phyloP scores from a whole-genome alignment of 306 rosid genomes.

The Sechiopsis laciniata region DNA sequence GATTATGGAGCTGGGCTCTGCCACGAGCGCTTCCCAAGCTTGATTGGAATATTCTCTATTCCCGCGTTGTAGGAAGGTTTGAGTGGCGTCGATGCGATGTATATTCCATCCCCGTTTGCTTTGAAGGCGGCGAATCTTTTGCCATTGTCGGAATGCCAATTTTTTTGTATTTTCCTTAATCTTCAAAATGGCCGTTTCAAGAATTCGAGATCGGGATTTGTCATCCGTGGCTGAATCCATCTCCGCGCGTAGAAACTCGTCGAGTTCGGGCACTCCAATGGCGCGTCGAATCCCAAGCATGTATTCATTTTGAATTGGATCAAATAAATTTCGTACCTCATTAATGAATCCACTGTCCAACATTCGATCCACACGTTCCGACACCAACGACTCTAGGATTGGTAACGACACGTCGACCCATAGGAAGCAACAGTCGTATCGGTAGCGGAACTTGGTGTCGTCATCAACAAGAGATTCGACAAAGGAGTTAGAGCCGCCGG shows the following conservation, averaged over 20 bases:
- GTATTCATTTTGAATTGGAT: conserved; percentile 25
- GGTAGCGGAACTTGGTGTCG: conserved; percentile 26
- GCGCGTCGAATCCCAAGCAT: conserved; percentile 32
- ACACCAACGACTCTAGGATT: conserved; percentile 31
- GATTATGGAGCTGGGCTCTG: conserved; percentile 23
- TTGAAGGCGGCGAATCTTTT: conserved; percentile 31
- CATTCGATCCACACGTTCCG: conserved; percentile 44
- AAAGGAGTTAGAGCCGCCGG: conserved; percentile 45
- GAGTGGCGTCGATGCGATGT: conserved; percentile 39
- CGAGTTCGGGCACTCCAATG: conserved; percentile 42
- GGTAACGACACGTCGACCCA: conserved; percentile 36
- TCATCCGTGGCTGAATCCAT: not conserved
- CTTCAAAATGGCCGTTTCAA: conserved; percentile 27
- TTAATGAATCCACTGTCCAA: conserved; percentile 33
- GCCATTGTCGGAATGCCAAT: conserved; percentile 32
- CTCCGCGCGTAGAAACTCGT: conserved; percentile 23
- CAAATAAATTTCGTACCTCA: conserved; percentile 36
- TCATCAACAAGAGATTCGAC: conserved; percentile 30
- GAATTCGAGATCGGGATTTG: conserved; percentile 21
- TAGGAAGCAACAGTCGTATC: conserved; percentile 30
- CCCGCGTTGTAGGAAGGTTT: conserved; percentile 24
- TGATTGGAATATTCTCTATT: conserved; percentile 8
- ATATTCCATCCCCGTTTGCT: conserved; percentile 28
- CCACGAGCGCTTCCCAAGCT: conserved; percentile 34
- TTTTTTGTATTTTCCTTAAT: conserved; percentile 34